phyloP scores from a whole-genome alignment of 495 filamentous ascomycete species.

The Talaromyces proteolyticus region DNA sequence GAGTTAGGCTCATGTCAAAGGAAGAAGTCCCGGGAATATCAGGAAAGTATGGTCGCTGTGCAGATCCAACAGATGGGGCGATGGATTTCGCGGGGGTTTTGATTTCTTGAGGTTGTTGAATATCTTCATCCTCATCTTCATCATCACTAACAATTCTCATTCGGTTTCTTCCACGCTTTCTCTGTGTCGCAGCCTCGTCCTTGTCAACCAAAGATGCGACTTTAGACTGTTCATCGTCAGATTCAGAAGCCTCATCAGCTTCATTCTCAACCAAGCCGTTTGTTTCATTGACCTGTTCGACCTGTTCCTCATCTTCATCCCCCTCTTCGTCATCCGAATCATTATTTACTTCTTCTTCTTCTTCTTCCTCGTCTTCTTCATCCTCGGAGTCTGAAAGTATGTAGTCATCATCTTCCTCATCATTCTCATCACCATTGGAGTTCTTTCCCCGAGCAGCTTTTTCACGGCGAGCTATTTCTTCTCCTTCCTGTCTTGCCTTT shows the following conservation, averaged over 20 bases:
- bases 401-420: constrained; percentile 53
- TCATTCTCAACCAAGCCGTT: constrained; percentile 31
- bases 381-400: constrained; percentile 35
- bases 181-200: constrained; percentile 12
- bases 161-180: constrained; percentile 28
- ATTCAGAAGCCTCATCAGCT: constrained; percentile 30
- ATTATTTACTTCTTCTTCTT: constrained; percentile 29
- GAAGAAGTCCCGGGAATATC: constrained; percentile 45
- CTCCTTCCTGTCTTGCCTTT: constrained; percentile 72
- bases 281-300: constrained; percentile 31
- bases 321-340: constrained; percentile 31
- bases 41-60: constrained; percentile 43
- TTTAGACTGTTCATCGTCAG: constrained; percentile 24
- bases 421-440: constrained; percentile 54
- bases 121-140: constrained; percentile 40
- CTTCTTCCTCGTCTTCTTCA: constrained; percentile 37
- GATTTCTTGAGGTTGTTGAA: constrained; percentile 10
- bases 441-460: constrained; percentile 57
- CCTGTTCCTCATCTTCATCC: constrained; percentile 32
- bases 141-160: constrained; percentile 43
- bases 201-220: constrained; percentile 19
- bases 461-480: constrained; percentile 73
- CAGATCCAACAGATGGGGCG: constrained; percentile 18
- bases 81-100: constrained; percentile 29
- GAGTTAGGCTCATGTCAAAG: constrained; percentile 71